These are phyloP conservation scores for Astraeus odoratus DNA, from an alignment of 768 basidiomycete genomes.

Conservation along the genomic window DNA sequence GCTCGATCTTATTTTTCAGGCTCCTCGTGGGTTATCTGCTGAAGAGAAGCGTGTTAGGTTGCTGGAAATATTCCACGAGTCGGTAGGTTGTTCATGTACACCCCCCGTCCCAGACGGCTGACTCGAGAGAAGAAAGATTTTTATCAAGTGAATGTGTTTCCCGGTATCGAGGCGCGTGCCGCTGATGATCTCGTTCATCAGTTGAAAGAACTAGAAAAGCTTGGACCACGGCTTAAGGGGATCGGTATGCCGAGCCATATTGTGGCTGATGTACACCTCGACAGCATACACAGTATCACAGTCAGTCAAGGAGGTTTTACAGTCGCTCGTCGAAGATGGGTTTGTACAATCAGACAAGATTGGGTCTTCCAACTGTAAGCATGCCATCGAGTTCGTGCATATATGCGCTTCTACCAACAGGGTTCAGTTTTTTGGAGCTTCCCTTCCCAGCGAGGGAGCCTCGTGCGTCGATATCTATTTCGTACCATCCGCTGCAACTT, in stretches of 20 bases:
- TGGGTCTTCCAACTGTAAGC: slow-evolving; percentile 86
- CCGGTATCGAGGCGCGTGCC: background rate
- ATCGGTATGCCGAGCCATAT: slow-evolving; percentile 51
- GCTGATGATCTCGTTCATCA: slow-evolving; percentile 20
- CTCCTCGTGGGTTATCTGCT: slow-evolving; percentile 76
- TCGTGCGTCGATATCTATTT: slow-evolving; percentile 37
- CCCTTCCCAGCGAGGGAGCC: slow-evolving; percentile 78
- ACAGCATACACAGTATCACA: slow-evolving; percentile 57
- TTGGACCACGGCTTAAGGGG: slow-evolving; percentile 83
- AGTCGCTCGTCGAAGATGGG: slow-evolving; percentile 81
- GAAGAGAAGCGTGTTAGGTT: slow-evolving; percentile 89
- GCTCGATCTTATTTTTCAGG: slow-evolving; percentile 32
- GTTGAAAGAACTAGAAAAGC: slow-evolving; percentile 91
- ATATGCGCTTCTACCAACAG: slow-evolving; percentile 16
- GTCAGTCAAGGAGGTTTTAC: slow-evolving; percentile 86
- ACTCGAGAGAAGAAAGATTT: slow-evolving; percentile 62
- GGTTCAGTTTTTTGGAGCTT: slow-evolving; percentile 89
- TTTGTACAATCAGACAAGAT: slow-evolving; percentile 88
- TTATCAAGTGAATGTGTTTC: slow-evolving; percentile 42
- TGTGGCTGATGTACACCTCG: background rate
- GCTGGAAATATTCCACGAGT: slow-evolving; percentile 91
- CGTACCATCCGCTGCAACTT: background rate
- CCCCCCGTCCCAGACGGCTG: background rate
- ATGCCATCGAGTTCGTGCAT: slow-evolving; percentile 8
- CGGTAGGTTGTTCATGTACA: slow-evolving; percentile 34